These are phyloP conservation scores for Pythium guiyangense DNA, from an alignment of 352 stramenopile genomes.

Conservation along the genomic window DNA sequence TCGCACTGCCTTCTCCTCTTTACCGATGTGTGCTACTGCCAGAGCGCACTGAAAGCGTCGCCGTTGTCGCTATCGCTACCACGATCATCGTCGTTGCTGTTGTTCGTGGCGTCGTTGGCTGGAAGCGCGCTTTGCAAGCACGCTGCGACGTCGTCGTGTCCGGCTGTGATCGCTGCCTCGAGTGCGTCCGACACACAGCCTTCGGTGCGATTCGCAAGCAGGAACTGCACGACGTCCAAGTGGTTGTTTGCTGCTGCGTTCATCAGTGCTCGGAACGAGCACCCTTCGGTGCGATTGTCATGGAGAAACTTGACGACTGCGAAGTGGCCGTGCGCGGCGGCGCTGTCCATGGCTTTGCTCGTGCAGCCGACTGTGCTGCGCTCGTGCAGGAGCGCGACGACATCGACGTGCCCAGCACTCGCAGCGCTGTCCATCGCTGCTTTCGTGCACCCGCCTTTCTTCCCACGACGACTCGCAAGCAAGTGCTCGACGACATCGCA, in stretches of 20 bases:
- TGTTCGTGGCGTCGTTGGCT: not conserved
- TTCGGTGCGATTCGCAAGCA: not conserved
- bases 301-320: constrained; percentile 3
- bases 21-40: not conserved
- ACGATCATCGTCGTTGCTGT: not conserved
- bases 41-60: not conserved
- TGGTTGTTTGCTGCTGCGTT: not conserved
- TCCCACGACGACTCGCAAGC: not conserved
- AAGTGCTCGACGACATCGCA: not conserved
- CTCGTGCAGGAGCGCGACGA: not conserved
- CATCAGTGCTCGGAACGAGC: not conserved
- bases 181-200: not conserved
- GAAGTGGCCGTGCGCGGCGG: not conserved
- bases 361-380: not conserved
- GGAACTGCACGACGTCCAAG: not conserved
- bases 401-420: not conserved
- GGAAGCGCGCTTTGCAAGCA: not conserved
- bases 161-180: not conserved
- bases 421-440: not conserved
- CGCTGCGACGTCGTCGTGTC: not conserved
- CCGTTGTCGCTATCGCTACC: not conserved
- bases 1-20: no score
- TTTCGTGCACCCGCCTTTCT: not conserved
- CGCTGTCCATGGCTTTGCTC: not conserved
- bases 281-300: constrained; percentile 1